A percentile compares a stretch with the other conserved stretches of the same genome.
These are phyloP conservation scores for Rhodotorula sp. DNA, from an alignment of 1,284 basidiomycete genomes.

Conservation along the genomic window DNA sequence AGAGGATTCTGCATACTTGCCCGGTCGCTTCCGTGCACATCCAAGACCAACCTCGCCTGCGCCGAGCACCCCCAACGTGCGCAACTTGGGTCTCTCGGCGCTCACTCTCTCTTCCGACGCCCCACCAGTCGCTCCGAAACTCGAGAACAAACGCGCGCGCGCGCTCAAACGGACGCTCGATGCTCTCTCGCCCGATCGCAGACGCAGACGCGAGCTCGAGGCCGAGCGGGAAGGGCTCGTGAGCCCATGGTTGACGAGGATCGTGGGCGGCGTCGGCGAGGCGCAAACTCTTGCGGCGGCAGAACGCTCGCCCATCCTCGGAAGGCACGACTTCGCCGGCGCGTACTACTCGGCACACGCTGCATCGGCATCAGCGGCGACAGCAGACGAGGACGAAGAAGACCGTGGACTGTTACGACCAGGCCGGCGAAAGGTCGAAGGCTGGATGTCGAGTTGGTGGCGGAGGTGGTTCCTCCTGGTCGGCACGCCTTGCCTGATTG, in stretches of 20 bases:
- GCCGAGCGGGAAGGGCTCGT: constrained; percentile 4
- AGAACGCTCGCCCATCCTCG: neutral
- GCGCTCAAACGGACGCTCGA: constrained; percentile 1
- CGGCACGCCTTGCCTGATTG: constrained; percentile 53
- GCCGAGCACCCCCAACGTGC: neutral
- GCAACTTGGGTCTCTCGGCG: neutral
- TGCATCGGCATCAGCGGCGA: neutral
- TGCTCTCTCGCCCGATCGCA: neutral
- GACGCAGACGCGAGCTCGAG: constrained; percentile 2
- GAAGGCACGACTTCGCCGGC: neutral
- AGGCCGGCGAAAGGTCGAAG: constrained; percentile 51
- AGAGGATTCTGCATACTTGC: constrained; percentile 29
- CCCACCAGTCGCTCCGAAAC: neutral
- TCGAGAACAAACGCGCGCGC: neutral
- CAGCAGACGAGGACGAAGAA: constrained; percentile 18
- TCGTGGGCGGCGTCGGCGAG: neutral
- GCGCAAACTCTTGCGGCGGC: neutral
- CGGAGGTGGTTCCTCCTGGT: constrained; percentile 55
- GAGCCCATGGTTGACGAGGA: neutral
- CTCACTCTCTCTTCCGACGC: neutral
- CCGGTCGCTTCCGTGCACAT: constrained; percentile 37
- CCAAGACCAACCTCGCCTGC: neutral
- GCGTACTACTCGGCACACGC: neutral
- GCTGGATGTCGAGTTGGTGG: constrained; percentile 55
- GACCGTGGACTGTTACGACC: constrained; percentile 49